Percentiles rank a stretch among this genome's conserved stretches.
phyloP scores from a whole-genome alignment of 345 rosid genomes.

The Psidium guajava region DNA sequence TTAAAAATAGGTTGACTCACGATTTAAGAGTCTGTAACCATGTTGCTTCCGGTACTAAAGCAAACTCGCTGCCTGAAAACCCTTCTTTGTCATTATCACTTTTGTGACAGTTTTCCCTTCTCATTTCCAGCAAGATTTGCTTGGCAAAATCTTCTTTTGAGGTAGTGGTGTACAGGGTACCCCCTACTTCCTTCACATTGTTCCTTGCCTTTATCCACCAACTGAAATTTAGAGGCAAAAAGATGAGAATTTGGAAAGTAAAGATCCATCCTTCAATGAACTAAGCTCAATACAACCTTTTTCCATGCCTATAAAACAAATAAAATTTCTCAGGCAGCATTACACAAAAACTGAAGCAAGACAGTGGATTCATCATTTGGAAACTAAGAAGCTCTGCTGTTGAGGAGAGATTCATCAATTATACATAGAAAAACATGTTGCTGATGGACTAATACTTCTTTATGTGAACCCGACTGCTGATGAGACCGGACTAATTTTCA shows the following conservation, averaged over 20 bases:
- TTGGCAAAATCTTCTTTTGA: slow-evolving; percentile 19
- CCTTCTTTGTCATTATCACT: slow-evolving; percentile 21
- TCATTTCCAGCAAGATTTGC: slow-evolving; percentile 39
- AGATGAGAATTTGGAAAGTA: background rate
- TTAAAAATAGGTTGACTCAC: slow-evolving; percentile 15
- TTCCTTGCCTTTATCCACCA: slow-evolving; percentile 50
- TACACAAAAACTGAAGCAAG: background rate
- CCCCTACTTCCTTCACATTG: slow-evolving; percentile 20
- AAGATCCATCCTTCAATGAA: background rate
- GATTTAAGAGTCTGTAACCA: slow-evolving; percentile 54
- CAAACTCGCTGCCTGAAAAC: slow-evolving; percentile 36
- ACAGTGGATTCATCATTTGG: background rate
- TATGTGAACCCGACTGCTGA: background rate
- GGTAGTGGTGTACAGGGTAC: slow-evolving; percentile 29
- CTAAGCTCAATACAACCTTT: background rate
- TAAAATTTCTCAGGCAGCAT: background rate
- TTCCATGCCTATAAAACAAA: background rate
- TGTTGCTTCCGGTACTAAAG: slow-evolving; percentile 44
- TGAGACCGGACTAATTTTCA: background rate
- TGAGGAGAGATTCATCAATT: background rate
- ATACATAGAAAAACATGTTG: background rate
- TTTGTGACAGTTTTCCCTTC: slow-evolving; percentile 22
- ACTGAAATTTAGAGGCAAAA: slow-evolving; percentile 15
- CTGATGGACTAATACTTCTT: background rate
- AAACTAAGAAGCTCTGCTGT: background rate